Base-by-base conservation (phyloP, 2,329 filamentous ascomycete genomes). In the Claviceps sp. region DNA sequence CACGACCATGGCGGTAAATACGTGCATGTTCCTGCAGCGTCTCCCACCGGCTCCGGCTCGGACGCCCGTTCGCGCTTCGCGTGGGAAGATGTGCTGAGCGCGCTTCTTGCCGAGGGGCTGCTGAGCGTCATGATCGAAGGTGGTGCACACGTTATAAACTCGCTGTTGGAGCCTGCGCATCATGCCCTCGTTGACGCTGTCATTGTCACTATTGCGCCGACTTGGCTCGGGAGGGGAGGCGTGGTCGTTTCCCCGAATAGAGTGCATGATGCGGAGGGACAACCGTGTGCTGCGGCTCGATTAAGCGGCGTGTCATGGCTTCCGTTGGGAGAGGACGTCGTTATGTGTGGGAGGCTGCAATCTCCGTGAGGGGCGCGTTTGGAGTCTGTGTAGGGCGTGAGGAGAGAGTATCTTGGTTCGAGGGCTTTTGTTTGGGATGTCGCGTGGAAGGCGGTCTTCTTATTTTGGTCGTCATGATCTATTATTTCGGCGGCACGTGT, bases 51-150 rank as follows among this genome's bases (percentile, higher is more conserved):
- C 14, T 48, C 50, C 5, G 63, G 69, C 46, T 62, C 64, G 51
- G 66, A 65, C 47, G 68, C 62, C 16, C 62, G 69, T 37, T 67
- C 66, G 63, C 69, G 73, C 52, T 74, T 85, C 56, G 67, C 72
- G 18, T 94, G 88, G 88, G 65, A 66, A 11, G 72, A 75, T 42
- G 76, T 94, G 16, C 67, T 94, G 34, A 67, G 67, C 18, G 70
- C 72, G 3, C 65, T 95, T n/a, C 57, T 60, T 37, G 64, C 63
- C 1, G 74, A 85, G 58, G 81, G 82, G 1, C 70, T 95, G 45
- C 67, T 69, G 50, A 95, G 88, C 63, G 74, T 96, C 53, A 96
- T 96, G 91, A 77, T 97, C 48, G 91, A 97, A 66, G 91, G 91
- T 0, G 91, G 91, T 11, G 90, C 79, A 0, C 72, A 75, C 11